Percentiles rank a stretch among this genome's conserved stretches.
Conservation (phyloP, 2,329 filamentous ascomycete genomes). For the Colletotrichum cereale region DNA sequence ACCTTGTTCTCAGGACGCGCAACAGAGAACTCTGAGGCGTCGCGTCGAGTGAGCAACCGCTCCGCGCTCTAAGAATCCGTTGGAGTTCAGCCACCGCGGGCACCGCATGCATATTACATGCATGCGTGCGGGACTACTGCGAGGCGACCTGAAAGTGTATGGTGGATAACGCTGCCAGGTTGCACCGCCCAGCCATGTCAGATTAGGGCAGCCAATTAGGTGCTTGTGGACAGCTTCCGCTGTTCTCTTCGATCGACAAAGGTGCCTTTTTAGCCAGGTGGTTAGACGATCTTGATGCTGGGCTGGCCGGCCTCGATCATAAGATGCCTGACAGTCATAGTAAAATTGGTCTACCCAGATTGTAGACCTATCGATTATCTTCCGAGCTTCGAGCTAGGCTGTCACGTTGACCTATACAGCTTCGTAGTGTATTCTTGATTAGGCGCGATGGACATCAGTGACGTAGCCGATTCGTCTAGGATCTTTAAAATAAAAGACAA, state of each 20-base stretch:
- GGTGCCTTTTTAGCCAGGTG: no score
- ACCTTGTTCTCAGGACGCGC: background rate
- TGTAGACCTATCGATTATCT: background rate
- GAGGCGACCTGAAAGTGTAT: conserved; percentile 1
- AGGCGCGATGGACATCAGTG: background rate
- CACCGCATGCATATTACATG: background rate
- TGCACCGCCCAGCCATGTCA: conserved; percentile 1
- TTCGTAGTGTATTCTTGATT: no score
- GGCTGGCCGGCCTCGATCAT: background rate
- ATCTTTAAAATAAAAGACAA: no score
- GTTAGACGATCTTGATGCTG: background rate
- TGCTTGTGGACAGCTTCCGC: background rate
- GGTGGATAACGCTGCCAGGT: conserved; percentile 1
- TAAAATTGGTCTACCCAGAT: no score
- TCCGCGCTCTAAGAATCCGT: background rate
- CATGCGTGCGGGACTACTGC: background rate
- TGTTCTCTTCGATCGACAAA: background rate
- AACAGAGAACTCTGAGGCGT: background rate
- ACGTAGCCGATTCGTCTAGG: background rate
- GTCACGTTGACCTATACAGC: background rate
- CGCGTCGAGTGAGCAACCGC: background rate
- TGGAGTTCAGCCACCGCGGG: background rate
- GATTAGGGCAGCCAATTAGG: background rate
- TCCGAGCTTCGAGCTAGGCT: background rate
- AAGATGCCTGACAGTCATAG: background rate